Evolutionary conservation across 2,329 filamentous ascomycete genomes (phyloP), one percentile per base, ranked within the genome.

Genomic region (Arthroderma sp.): DNA sequence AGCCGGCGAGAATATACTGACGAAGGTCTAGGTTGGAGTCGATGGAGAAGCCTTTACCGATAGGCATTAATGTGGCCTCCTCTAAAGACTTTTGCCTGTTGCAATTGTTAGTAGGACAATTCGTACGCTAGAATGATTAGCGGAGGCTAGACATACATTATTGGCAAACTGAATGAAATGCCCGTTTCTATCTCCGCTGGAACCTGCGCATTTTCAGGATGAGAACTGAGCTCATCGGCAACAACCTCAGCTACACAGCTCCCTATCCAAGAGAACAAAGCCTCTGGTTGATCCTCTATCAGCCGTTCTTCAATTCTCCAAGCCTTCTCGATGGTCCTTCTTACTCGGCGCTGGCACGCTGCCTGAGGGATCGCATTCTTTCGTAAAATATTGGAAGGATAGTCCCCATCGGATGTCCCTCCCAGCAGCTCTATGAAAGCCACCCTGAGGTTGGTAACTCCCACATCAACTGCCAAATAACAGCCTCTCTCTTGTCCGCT

Each of bases 221-320:
- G 51, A 39, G 50, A 62, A n/a, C 51, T 50, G 29, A 67, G 44
- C 29, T 60, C 55, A 48, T 78, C 71, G 31, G 63, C 64, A n/a
- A 88, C 77, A 1, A 87, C 82, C 44, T 80, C 70, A 7, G 80
- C 81, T 51, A 88, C 83, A 54, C 80, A 82, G 52, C 73, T 68
- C 32, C 83, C 83, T 51, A 88, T 83, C 82, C 83, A 88, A 10
- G 70, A 64, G 58, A 88, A 88, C 1, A 88, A 66, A 28, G 77
- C 76, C 45, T 81, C 74, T 1, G 80, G 74, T 47, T 85, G 77
- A 53, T 84, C 76, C 52, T 75, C 77, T 57, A 86, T 86, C 50
- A 87, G 64, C 44, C 81, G 75, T 36, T 86, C 77, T 40, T 74
- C 74, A 53, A 88, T 88, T 5, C 82, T 76, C 82, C 83, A 87